These are phyloP conservation scores for Prunus salicina DNA, from an alignment of 306 rosid species.

Conservation along the genomic window DNA sequence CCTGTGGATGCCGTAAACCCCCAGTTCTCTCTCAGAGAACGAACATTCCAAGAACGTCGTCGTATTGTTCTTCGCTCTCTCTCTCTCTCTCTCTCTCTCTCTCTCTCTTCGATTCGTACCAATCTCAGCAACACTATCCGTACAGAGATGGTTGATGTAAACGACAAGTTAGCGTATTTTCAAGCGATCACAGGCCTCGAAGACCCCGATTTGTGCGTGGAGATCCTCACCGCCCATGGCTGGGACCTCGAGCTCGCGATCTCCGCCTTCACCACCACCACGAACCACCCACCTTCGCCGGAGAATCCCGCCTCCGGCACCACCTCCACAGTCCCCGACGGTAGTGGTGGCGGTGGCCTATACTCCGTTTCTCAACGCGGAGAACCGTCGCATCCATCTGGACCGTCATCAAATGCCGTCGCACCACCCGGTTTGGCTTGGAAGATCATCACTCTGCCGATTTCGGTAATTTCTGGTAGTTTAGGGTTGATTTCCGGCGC, in stretches of 20 bases:
- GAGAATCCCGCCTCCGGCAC: slow-evolving; percentile 7
- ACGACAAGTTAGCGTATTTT: slow-evolving; percentile 74
- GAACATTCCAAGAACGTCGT: background rate
- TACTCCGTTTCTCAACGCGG: slow-evolving; percentile 6
- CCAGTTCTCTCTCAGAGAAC: background rate
- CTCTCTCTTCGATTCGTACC: background rate
- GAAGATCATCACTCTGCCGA: slow-evolving; percentile 73
- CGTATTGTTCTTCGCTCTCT: background rate
- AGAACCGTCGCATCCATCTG: slow-evolving; percentile 17
- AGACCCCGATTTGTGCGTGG: slow-evolving; percentile 81
- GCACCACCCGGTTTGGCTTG: slow-evolving; percentile 67
- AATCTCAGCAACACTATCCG: background rate
- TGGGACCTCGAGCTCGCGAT: slow-evolving; percentile 98
- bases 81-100: background rate
- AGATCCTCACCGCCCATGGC: slow-evolving; percentile 80
- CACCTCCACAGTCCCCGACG: slow-evolving; percentile 10
- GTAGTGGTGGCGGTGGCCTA: background rate
- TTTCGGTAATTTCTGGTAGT: slow-evolving; percentile 78
- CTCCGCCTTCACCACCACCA: slow-evolving; percentile 61
- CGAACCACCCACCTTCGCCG: slow-evolving; percentile 10
- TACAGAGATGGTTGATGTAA: slow-evolving; percentile 61
- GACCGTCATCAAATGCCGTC: slow-evolving; percentile 24
- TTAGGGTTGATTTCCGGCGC: slow-evolving; percentile 81
- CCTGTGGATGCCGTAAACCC: background rate
- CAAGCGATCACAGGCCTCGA: slow-evolving; percentile 91